A percentile compares a stretch with the other conserved stretches of the same genome.
These are phyloP conservation scores for Areca catechu DNA, from an alignment of 176 grass and related monocot genomes.

Conservation along the genomic window DNA sequence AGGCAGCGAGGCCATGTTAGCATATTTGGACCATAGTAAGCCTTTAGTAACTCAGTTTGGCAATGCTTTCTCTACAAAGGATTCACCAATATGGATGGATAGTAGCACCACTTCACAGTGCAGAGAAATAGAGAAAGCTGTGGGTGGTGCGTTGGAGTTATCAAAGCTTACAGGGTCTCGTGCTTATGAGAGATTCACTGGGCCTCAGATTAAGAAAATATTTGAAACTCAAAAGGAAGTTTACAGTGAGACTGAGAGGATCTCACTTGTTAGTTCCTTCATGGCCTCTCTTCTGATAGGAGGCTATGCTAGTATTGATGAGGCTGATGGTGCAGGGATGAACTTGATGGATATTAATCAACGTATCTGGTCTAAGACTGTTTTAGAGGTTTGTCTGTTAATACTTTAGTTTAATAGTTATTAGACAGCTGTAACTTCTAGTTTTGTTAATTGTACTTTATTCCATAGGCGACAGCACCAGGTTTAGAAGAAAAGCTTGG, in stretches of 20 bases:
- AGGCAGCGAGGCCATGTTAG: constrained; percentile 32
- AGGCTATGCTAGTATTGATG: constrained; percentile 84
- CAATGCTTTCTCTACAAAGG: constrained; percentile 62
- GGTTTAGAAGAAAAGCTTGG: constrained; percentile 76
- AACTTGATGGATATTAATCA: constrained; percentile 97
- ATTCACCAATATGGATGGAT: constrained; percentile 98
- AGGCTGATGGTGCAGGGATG: constrained; percentile 95
- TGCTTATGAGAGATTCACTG: constrained; percentile 87
- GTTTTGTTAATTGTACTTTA: not conserved
- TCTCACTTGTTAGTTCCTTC: constrained; percentile 94
- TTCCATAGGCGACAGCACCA: constrained; percentile 66
- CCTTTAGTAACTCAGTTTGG: constrained; percentile 46
- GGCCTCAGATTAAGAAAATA: constrained; percentile 81
- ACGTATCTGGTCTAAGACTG: constrained; percentile 60
- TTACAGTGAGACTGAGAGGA: constrained; percentile 74
- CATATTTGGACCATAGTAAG: constrained; percentile 63
- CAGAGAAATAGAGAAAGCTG: constrained; percentile 84
- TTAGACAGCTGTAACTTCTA: no score
- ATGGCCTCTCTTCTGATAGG: constrained; percentile 80
- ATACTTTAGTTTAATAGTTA: no score
- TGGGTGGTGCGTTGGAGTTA: constrained; percentile 78
- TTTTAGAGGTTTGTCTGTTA: constrained; percentile 53
- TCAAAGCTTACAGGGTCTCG: constrained; percentile 80
- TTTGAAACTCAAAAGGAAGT: constrained; percentile 35
- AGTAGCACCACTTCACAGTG: constrained; percentile 87